Evolutionary conservation across 164 flowering plant genomes (phyloP).

Genomic region (Dillenia turbinata): DNA sequence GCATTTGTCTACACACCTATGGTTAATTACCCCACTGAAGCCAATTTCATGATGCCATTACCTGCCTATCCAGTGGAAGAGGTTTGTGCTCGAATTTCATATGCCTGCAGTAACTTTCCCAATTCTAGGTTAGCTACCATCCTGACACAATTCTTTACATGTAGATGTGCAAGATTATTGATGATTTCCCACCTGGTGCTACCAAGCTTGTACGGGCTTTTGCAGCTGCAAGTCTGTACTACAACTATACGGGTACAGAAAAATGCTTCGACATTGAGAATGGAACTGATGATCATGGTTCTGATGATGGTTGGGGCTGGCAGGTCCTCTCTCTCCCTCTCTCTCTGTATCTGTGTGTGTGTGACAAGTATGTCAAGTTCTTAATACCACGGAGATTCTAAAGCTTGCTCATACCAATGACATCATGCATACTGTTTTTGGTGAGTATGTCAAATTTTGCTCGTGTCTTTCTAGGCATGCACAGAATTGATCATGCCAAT

Average conservation of each 20-base stretch:
- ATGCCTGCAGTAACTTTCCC: too few species aligned
- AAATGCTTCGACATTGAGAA: constrained; percentile 52
- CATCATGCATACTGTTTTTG: too few species aligned
- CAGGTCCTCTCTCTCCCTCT: constrained; percentile 26
- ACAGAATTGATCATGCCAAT: constrained; percentile 71
- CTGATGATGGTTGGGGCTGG: constrained; percentile 51
- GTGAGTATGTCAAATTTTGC: too few species aligned
- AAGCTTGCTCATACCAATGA: too few species aligned
- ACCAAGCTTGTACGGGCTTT: constrained; percentile 36
- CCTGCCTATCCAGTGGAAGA: constrained; percentile 48
- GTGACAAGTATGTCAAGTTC: neutral
- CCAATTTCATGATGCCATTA: constrained; percentile 52
- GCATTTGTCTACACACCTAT: constrained; percentile 57
- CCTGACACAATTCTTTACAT: neutral
- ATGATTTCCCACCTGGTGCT: constrained; percentile 29
- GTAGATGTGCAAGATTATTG: constrained; percentile 60
- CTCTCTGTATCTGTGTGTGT: too few species aligned
- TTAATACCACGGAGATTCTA: too few species aligned
- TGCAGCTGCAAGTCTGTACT: constrained; percentile 59
- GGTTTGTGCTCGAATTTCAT: constrained; percentile 15
- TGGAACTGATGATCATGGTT: constrained; percentile 41
- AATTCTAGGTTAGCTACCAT: too few species aligned
- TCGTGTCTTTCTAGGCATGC: constrained; percentile 31
- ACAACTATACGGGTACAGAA: constrained; percentile 39
- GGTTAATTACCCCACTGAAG: constrained; percentile 53